A percentile compares a stretch with the other conserved stretches of the same genome.
phyloP scores from a whole-genome alignment of 805 yeast species.

The Ogataea polymorpha region DNA sequence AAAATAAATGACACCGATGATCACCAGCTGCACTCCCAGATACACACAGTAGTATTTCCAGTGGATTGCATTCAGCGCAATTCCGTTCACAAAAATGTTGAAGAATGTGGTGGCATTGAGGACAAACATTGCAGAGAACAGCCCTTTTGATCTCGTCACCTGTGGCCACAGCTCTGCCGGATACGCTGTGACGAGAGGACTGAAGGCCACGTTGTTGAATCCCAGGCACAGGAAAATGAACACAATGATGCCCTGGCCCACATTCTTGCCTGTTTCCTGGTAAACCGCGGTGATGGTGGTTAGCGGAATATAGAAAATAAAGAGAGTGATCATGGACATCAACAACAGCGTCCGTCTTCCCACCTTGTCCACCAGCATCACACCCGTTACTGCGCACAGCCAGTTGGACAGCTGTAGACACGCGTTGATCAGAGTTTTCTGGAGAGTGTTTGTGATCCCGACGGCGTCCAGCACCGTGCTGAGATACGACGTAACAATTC shows the following conservation, averaged over 20 bases:
- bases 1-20: conserved; percentile 36
- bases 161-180: conserved; percentile 49
- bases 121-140: conserved; percentile 37
- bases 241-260: conserved; percentile 19
- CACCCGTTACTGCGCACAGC: conserved; percentile 30
- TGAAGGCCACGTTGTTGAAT: conserved; percentile 40
- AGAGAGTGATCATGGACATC: conserved; percentile 35
- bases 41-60: conserved; percentile 38
- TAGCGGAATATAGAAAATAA: conserved; percentile 39
- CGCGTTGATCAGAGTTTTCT: conserved; percentile 50
- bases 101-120: conserved; percentile 17
- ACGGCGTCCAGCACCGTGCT: conserved; percentile 45
- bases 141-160: conserved; percentile 58
- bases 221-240: conserved; percentile 30
- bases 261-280: conserved; percentile 5
- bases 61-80: conserved; percentile 37
- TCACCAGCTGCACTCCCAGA: conserved; percentile 31
- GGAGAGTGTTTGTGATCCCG: conserved; percentile 45
- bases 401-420: conserved; percentile 46
- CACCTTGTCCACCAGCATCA: conserved; percentile 29
- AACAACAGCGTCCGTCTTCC: conserved; percentile 39
- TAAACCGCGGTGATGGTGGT: conserved; percentile 43
- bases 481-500: conserved; percentile 44
- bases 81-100: conserved; percentile 29
- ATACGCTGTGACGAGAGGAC: conserved; percentile 45